Conservation (phyloP, 2,329 filamentous ascomycete species). For the Pestalotiopsis sp. region DNA sequence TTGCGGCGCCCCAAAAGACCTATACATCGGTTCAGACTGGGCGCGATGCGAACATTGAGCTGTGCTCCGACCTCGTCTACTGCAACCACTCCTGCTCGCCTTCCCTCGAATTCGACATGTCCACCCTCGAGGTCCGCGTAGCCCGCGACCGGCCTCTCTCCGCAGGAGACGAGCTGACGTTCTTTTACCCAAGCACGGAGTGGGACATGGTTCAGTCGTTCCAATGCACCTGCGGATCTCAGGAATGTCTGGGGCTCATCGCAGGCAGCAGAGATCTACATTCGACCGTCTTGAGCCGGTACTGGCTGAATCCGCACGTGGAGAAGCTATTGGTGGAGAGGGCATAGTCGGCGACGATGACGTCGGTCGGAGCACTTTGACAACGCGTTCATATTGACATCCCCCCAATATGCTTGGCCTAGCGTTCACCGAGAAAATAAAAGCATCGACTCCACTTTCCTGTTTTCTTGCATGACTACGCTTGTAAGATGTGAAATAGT, state of each 20-base stretch:
- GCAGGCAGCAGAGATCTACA: background rate
- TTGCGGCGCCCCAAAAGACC: background rate
- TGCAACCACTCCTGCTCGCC: conserved; percentile 2
- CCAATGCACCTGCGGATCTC: conserved; percentile 3
- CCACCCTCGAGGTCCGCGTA: background rate
- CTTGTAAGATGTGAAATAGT: background rate
- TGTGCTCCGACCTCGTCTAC: conserved; percentile 5
- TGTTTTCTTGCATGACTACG: background rate
- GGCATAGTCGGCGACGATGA: background rate
- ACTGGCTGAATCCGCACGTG: conserved; percentile 1
- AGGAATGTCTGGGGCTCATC: conserved; percentile 1
- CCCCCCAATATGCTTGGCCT: background rate
- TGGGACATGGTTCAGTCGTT: conserved; percentile 1
- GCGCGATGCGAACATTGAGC: background rate
- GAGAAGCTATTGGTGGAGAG: background rate
- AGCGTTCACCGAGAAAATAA: background rate
- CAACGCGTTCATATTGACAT: background rate
- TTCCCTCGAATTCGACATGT: conserved; percentile 4
- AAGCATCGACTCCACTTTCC: background rate
- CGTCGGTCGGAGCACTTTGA: background rate
- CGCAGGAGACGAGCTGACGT: background rate
- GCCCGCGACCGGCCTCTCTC: background rate
- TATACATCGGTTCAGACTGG: conserved; percentile 2
- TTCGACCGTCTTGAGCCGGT: background rate
- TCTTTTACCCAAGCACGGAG: conserved; percentile 6